Evolutionary conservation across 306 rosid genomes (phyloP).

Genomic region (Potentilla sterilis): DNA sequence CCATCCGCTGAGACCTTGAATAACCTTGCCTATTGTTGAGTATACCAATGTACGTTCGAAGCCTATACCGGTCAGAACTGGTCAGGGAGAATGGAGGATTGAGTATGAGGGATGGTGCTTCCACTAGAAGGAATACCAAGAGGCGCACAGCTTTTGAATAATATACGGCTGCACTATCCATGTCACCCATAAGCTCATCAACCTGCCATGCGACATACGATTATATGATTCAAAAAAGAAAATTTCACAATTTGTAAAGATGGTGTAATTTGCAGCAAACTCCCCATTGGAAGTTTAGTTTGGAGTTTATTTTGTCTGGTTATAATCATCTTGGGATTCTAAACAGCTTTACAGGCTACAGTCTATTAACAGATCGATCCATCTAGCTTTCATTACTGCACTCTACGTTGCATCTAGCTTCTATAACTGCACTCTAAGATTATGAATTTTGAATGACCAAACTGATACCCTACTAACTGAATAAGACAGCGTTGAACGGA

Average conservation of each 20-base stretch:
- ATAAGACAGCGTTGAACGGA: not conserved
- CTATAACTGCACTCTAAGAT: not conserved
- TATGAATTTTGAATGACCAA: not conserved
- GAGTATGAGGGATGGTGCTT: constrained; percentile 89
- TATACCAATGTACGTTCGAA: constrained; percentile 68
- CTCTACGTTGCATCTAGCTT: not conserved
- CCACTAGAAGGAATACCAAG: constrained; percentile 73
- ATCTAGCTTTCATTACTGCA: not conserved
- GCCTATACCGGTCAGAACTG: constrained; percentile 81
- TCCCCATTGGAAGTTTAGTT: not conserved
- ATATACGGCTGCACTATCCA: constrained; percentile 69
- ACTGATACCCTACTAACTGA: not conserved
- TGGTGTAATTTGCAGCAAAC: not conserved
- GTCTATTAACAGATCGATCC: not conserved
- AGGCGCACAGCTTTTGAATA: constrained; percentile 75
- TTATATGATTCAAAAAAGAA: too few relatives aligned
- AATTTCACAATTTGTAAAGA: not conserved
- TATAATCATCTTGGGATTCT: not conserved
- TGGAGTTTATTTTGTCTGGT: not conserved
- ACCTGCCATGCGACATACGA: constrained; percentile 51
- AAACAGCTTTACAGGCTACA: not conserved
- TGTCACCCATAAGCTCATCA: constrained; percentile 84
- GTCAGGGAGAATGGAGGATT: constrained; percentile 91
- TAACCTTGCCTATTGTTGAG: constrained; percentile 76
- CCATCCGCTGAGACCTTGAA: constrained; percentile 74